Conservation (phyloP, 495 filamentous ascomycete genomes). For the Peziza echinospora region DNA sequence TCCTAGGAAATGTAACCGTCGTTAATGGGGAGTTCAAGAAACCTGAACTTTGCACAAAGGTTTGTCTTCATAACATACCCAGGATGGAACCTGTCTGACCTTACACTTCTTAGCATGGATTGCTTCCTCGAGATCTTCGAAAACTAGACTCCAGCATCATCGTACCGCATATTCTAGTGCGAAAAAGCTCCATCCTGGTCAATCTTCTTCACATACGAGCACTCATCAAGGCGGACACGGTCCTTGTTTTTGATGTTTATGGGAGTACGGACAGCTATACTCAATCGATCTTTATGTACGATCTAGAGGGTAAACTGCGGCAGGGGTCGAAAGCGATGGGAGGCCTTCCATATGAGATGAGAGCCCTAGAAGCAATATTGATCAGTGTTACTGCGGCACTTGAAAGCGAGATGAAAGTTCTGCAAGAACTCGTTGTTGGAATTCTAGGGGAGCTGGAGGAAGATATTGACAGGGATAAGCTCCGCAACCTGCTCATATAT, state of each 20-base stretch:
- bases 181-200: slow-evolving; percentile 80
- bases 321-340: slow-evolving; percentile 30
- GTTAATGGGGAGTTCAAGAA: slow-evolving; percentile 95
- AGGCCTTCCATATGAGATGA: slow-evolving; percentile 44
- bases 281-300: slow-evolving; percentile 92
- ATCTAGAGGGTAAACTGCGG: slow-evolving; percentile 43
- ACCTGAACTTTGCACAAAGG: slow-evolving; percentile 86
- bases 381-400: slow-evolving; percentile 67
- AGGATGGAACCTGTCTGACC: slow-evolving; percentile 13
- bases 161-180: slow-evolving; percentile 88
- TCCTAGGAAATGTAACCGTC: slow-evolving; percentile 57
- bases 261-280: slow-evolving; percentile 86
- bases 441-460: slow-evolving; percentile 83
- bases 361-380: slow-evolving; percentile 61
- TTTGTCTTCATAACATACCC: slow-evolving; percentile 22
- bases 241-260: slow-evolving; percentile 87
- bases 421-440: slow-evolving; percentile 73
- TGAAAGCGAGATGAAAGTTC: slow-evolving; percentile 80
- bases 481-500: slow-evolving; percentile 72
- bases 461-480: slow-evolving; percentile 86
- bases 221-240: slow-evolving; percentile 80
- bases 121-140: slow-evolving; percentile 83
- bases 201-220: slow-evolving; percentile 86
- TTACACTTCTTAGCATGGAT: slow-evolving; percentile 45
- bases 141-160: slow-evolving; percentile 90